These are phyloP conservation scores for Samsoniella hepiali DNA, from an alignment of 2,329 filamentous ascomycete species.

Conservation along the genomic window DNA sequence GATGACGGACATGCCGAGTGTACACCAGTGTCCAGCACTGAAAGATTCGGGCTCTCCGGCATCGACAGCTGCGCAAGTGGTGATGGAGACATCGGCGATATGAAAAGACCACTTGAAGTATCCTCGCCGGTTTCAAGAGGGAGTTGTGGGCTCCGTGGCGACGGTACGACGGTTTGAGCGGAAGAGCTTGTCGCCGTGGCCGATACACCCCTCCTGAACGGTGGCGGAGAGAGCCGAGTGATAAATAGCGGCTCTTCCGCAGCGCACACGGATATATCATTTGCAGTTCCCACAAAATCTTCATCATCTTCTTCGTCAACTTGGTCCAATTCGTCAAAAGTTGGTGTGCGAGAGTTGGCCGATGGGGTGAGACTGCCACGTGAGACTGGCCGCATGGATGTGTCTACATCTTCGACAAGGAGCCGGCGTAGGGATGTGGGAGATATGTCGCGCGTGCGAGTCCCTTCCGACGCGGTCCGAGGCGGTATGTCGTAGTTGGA, in stretches of 20 bases:
- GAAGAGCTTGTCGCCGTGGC: neutral
- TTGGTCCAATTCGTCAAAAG: constrained; percentile 2
- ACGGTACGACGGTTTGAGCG: constrained; percentile 5
- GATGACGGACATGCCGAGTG: constrained; percentile 3
- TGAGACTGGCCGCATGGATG: neutral
- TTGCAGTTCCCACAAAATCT: neutral
- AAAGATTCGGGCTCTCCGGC: neutral
- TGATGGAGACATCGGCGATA: neutral
- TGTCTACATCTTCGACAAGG: constrained; percentile 8
- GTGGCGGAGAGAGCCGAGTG: constrained; percentile 13
- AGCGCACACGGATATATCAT: neutral
- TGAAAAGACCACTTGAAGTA: neutral
- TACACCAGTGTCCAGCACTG: neutral
- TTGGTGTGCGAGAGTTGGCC: constrained; percentile 7
- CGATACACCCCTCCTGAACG: neutral
- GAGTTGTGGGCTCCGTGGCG: neutral
- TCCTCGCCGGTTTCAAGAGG: neutral
- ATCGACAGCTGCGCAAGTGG: neutral
- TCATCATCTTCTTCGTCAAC: constrained; percentile 16
- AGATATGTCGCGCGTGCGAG: constrained; percentile 50
- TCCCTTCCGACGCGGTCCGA: constrained; percentile 35
- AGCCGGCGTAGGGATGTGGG: constrained; percentile 54
- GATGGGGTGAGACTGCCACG: constrained; percentile 2
- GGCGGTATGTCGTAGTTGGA: constrained; percentile 27
- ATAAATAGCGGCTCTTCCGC: constrained; percentile 2